Evolutionary conservation across 306 rosid species (phyloP), one percentile per base, ranked within the genome.

Genomic region (Vigna mungo): DNA sequence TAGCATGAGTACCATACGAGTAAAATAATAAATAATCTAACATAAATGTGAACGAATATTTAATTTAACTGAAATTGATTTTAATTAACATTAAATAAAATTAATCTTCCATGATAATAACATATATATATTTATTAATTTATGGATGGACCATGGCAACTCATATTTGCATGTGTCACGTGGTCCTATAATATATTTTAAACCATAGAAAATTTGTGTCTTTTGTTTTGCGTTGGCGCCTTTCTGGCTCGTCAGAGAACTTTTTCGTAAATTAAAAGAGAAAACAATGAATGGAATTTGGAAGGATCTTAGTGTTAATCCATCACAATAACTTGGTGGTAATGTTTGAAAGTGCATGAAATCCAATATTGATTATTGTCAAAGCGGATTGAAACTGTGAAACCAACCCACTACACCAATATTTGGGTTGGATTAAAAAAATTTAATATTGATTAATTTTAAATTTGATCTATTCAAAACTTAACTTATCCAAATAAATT

Each of bases 111-210:
- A 54, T 11, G 1, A 54, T 11, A 10, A 58, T 20, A 25, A 25
- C 5, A 9, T 48, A 3, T 63, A 1, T 23, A 4, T 30, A 52
- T n/a, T 52, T 7, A 20, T n/a, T 17, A 41, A 43, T 43, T 2
- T 30, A 49, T 52, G 9, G 4, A 53, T 72, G 53, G 48, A 32
- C 5, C 63, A 36, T 58, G 72, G 72, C 78, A 81, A 76, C 77
- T 75, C 81, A 68, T 59, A 59, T 12, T 62, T 62, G 81, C 81
- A 81, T 70, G 78, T 61, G 81, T 69, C 13, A 60, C 72, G 77
- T 60, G 85, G 81, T 75, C 58, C 52, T 17, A 11, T 7, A 37
- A 36, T 2, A 46, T 43, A 55, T 74, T 74, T 46, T 23, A 74
- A 68, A 49, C 3, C 10, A 56, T 16, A 58, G 5, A 61, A 63